These are phyloP conservation scores for Aureoboletus auriporus DNA, from an alignment of 768 basidiomycete species.

Conservation along the genomic window DNA sequence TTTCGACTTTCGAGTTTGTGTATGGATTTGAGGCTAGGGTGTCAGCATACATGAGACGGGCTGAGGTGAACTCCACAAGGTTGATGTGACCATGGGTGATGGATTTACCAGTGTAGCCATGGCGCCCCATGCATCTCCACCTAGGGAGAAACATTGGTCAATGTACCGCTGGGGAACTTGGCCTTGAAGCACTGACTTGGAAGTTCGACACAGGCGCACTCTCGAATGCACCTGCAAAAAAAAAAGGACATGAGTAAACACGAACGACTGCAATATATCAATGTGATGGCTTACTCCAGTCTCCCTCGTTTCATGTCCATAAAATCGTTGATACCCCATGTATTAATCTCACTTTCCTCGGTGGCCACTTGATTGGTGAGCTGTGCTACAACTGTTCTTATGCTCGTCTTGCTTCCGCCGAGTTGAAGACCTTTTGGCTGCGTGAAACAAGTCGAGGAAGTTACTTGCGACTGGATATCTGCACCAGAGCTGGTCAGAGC, in stretches of 20 bases:
- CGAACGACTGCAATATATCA: background rate
- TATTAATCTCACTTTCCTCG: conserved; percentile 39
- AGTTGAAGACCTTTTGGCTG: conserved; percentile 67
- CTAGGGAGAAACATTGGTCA: conserved; percentile 1
- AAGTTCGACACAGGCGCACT: conserved; percentile 36
- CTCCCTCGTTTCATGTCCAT: conserved; percentile 93
- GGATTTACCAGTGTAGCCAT: conserved; percentile 8
- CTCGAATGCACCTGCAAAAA: conserved; percentile 67
- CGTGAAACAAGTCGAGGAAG: conserved; percentile 19
- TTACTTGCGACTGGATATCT: conserved; percentile 1
- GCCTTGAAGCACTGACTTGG: conserved; percentile 20
- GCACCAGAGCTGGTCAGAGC: background rate
- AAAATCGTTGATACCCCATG: conserved; percentile 75
- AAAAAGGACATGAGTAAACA: background rate
- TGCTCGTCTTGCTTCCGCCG: conserved; percentile 48
- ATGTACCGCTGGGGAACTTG: background rate
- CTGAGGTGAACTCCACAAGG: conserved; percentile 18
- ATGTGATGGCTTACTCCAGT: conserved; percentile 72
- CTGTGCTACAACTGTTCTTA: conserved; percentile 45
- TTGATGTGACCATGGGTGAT: conserved; percentile 2
- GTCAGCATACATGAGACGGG: conserved; percentile 14
- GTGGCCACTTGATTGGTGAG: conserved; percentile 53
- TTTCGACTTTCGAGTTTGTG: conserved; percentile 4
- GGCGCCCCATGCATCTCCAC: conserved; percentile 19
- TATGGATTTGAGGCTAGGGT: conserved; percentile 15